Evolutionary conservation across 331 rosid genomes (phyloP).

Genomic region (Acacia pycnantha): DNA sequence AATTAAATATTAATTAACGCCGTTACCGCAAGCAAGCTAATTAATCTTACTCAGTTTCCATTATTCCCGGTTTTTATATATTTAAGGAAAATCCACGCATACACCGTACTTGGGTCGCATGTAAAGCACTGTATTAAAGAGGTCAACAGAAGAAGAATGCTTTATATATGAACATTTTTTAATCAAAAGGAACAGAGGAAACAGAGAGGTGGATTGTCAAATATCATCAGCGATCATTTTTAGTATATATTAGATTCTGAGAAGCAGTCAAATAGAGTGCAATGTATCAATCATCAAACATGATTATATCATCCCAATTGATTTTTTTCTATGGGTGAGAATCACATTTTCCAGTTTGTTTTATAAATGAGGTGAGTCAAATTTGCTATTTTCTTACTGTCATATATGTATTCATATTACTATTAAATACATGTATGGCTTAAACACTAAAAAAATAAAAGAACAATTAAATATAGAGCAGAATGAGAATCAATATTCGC

Average conservation of each 20-base stretch:
- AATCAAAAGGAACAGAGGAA: background rate
- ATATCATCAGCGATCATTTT: background rate
- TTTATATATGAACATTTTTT: no score
- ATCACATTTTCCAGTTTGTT: background rate
- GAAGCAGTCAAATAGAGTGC: background rate
- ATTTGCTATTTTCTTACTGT: background rate
- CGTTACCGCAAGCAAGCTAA: background rate
- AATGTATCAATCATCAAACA: background rate
- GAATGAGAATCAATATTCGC: background rate
- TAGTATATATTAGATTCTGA: background rate
- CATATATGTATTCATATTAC: background rate
- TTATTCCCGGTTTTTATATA: no score
- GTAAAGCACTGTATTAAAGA: background rate
- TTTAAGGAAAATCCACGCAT: background rate
- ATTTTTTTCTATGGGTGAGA: background rate
- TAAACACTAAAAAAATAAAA: background rate
- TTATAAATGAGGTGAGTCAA: background rate
- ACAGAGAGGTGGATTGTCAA: background rate
- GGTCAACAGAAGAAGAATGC: background rate
- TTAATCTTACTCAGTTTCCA: no score
- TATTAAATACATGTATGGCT: background rate
- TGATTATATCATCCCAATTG: background rate
- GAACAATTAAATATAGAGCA: background rate
- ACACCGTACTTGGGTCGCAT: background rate
- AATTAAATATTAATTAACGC: background rate